phyloP scores from a whole-genome alignment of 495 filamentous ascomycete species.

The Penicillium mononematosum region DNA sequence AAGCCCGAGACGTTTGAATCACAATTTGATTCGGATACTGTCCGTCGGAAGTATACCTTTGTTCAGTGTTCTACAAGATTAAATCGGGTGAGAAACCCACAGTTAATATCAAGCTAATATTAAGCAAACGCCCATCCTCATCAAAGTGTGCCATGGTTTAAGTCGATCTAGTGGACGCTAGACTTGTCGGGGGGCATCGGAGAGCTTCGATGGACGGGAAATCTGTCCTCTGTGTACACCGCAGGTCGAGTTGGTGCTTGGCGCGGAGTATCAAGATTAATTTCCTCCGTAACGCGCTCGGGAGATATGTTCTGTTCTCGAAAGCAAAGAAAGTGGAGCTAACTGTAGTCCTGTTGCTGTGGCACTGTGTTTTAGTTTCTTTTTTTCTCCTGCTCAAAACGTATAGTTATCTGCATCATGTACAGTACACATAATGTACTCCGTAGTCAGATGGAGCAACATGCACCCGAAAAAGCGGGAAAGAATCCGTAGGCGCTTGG shows the following conservation, averaged over 20 bases:
- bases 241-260: constrained; percentile 18
- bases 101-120: constrained; percentile 14
- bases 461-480: constrained; percentile 4
- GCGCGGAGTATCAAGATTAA: constrained; percentile 4
- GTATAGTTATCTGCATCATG: not conserved
- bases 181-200: constrained; percentile 18
- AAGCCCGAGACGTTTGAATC: constrained; percentile 7
- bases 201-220: constrained; percentile 25
- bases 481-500: not conserved
- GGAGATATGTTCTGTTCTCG: not conserved
- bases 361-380: not conserved
- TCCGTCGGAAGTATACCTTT: constrained; percentile 7
- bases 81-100: constrained; percentile 10
- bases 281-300: not conserved
- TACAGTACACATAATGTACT: not conserved
- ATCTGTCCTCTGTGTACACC: constrained; percentile 22
- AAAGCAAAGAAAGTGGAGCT: not conserved
- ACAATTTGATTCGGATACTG: constrained; percentile 2
- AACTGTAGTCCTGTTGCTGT: not conserved
- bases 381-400: not conserved
- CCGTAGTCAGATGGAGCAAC: not conserved
- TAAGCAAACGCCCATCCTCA: constrained; percentile 26
- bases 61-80: not conserved
- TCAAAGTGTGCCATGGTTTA: constrained; percentile 34
- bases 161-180: constrained; percentile 29